Base-by-base conservation (phyloP, 2,329 filamentous ascomycete species). In the Alternaria rosae region DNA sequence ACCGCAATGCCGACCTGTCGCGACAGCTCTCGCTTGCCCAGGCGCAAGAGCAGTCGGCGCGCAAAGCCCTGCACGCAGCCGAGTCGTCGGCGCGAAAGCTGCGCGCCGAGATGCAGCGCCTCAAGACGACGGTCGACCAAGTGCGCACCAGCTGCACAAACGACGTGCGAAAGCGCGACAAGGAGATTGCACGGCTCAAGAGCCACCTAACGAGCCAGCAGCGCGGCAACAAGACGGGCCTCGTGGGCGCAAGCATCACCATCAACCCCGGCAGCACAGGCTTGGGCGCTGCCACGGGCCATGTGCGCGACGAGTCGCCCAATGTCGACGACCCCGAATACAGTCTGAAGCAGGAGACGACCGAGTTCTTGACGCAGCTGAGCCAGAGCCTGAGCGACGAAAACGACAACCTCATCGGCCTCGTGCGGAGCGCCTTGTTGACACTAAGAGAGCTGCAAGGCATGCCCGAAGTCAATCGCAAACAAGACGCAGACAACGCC, bases 121-220 rank as follows among this genome's bases (percentile, higher is more conserved):
- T 94, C 78, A 96, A 94, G 77, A 85, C 88, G 0, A 87, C 92
- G 3, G 88, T 97, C 3, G 87, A 91, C 28, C 94, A 98, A 79
- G 91, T 95, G 3, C 89, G 94, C 63, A 88, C 91, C 7, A 90
- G 94, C 66, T 98, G 94, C 79, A 90, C 93, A 52, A 97, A 93
- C 68, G 95, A 99, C 74, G 88, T 97, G 47, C 89, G 94, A 63
- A 94, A 96, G 75, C 89, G 94, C 43, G 95, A 99, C 76, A 85
- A 93, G 45, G 92, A 97, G 79, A 90, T 98, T 67, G 92, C 97
- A 66, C 89, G 89, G 42, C 84, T 99, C 66, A 98, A 97, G 83
- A 91, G 90, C 69, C 93, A 97, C 76, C 85, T 98, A 64, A 86
- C 88, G 4, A 92, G 95, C 56, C 74, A 84, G 68, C 83, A 85